phyloP scores from a whole-genome alignment of 441 rosid genomes.

The Breynia disticha region DNA sequence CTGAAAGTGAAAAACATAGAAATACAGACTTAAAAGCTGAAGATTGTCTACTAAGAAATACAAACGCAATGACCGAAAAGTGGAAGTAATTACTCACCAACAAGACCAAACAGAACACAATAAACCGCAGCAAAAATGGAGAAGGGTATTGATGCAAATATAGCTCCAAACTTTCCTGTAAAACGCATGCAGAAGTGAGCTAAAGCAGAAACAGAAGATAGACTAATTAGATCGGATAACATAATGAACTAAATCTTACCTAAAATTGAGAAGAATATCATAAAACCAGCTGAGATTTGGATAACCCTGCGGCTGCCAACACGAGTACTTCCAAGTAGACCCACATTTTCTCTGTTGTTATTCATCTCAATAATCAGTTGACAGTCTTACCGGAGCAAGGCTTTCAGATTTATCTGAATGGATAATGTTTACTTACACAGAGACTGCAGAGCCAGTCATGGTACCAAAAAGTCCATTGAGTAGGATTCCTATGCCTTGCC shows the following conservation, averaged over 20 bases:
- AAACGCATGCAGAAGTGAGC: slow-evolving; percentile 8
- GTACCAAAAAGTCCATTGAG: slow-evolving; percentile 87
- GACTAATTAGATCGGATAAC: background rate
- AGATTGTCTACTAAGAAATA: background rate
- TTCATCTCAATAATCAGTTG: slow-evolving; percentile 12
- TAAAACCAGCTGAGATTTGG: slow-evolving; percentile 96
- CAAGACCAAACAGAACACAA: slow-evolving; percentile 89
- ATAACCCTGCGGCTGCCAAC: slow-evolving; percentile 98
- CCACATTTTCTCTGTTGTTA: slow-evolving; percentile 89
- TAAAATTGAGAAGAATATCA: slow-evolving; percentile 95
- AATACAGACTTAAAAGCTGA: slow-evolving; percentile 7
- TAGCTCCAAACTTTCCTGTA: slow-evolving; percentile 91
- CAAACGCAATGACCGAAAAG: background rate
- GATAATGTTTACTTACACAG: slow-evolving; percentile 47
- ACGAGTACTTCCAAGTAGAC: slow-evolving; percentile 96
- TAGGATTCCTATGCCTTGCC: slow-evolving; percentile 99
- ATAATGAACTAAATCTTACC: slow-evolving; percentile 32
- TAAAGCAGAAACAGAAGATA: background rate
- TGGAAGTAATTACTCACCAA: slow-evolving; percentile 60
- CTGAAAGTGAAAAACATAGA: slow-evolving; percentile 30
- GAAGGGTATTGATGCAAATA: slow-evolving; percentile 97
- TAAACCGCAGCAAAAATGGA: slow-evolving; percentile 86
- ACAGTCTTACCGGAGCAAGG: too few species aligned
- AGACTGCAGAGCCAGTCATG: slow-evolving; percentile 71
- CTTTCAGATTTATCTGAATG: slow-evolving; percentile 2